Percentiles rank a stretch among this genome's conserved stretches.
Conservation (phyloP, 78 protist species). For the Neovahlkampfia damariscottae region DNA sequence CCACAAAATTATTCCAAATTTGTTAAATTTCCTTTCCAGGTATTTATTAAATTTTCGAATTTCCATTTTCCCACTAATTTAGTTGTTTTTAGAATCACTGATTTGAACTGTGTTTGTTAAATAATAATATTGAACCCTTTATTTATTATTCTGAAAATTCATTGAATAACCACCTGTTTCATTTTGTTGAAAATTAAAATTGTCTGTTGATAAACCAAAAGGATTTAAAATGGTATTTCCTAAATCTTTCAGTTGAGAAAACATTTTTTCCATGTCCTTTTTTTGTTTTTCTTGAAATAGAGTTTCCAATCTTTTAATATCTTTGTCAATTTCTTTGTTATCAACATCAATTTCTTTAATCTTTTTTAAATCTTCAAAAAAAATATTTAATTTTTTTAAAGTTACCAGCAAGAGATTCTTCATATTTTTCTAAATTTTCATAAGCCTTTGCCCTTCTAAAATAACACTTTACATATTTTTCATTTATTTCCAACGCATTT, state of each 20-base stretch:
- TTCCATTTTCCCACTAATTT: too few relatives aligned
- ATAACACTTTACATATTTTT: background rate
- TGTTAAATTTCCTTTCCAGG: too few relatives aligned
- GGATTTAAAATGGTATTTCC: constrained; percentile 73
- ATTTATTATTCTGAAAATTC: constrained; percentile 22
- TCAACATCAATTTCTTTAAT: background rate
- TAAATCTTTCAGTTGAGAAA: constrained; percentile 68
- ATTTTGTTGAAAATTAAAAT: constrained; percentile 78
- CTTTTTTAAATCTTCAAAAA: background rate
- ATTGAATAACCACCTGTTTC: constrained; percentile 66
- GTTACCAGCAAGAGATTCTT: background rate
- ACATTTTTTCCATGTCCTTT: constrained; percentile 11
- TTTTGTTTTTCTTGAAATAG: constrained; percentile 3
- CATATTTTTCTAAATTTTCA: background rate
- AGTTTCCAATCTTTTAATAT: background rate
- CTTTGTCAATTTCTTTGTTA: background rate
- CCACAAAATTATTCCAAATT: too few relatives aligned
- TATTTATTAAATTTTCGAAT: too few relatives aligned
- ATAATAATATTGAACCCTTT: too few relatives aligned
- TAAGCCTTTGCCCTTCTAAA: background rate
- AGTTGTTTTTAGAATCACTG: too few relatives aligned
- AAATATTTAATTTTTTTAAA: background rate
- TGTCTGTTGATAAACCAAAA: constrained; percentile 73
- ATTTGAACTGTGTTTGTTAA: too few relatives aligned
- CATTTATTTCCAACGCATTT: background rate